Conservation (phyloP, 2,329 filamentous ascomycete genomes). For the Colletotrichum cuscutae region DNA sequence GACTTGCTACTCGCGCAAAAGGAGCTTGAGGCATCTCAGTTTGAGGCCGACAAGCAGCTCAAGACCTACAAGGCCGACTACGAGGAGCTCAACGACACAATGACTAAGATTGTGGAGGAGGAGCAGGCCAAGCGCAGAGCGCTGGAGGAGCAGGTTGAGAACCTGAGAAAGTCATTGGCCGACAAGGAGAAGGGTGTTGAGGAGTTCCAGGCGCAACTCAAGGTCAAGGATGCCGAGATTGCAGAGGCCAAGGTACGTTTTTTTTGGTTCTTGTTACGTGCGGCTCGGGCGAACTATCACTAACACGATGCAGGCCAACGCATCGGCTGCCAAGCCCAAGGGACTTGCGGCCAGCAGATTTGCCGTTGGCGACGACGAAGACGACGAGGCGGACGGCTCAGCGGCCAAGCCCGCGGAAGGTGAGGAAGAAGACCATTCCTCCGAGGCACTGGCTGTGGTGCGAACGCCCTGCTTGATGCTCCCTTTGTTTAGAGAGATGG, state of each 20-base stretch:
- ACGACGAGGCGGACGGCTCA: slow-evolving; percentile 44
- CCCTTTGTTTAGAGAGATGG: slow-evolving; percentile 40
- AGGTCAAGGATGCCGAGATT: slow-evolving; percentile 72
- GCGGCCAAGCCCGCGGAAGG: slow-evolving; percentile 57
- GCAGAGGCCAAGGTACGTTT: slow-evolving; percentile 66
- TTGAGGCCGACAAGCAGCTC: slow-evolving; percentile 60
- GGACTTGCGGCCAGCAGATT: slow-evolving; percentile 66
- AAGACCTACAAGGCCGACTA: slow-evolving; percentile 71
- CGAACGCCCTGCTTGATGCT: slow-evolving; percentile 61
- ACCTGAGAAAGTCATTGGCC: slow-evolving; percentile 55
- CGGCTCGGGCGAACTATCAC: slow-evolving; percentile 17
- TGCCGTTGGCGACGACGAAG: slow-evolving; percentile 51
- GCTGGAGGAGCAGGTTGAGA: slow-evolving; percentile 60
- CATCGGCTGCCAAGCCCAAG: slow-evolving; percentile 54
- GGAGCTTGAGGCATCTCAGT: slow-evolving; percentile 63
- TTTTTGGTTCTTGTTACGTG: slow-evolving; percentile 5
- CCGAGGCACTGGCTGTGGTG: slow-evolving; percentile 75
- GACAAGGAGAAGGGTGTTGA: slow-evolving; percentile 60
- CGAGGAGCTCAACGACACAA: slow-evolving; percentile 70
- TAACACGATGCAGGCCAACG: slow-evolving; percentile 52
- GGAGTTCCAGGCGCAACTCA: slow-evolving; percentile 64
- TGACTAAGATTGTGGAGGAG: slow-evolving; percentile 70
- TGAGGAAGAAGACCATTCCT: slow-evolving; percentile 73
- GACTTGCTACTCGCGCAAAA: slow-evolving; percentile 61
- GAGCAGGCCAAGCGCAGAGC: slow-evolving; percentile 64